A percentile compares a stretch with the other conserved stretches of the same genome.
These are phyloP conservation scores for Annulohypoxylon stygium DNA, from an alignment of 495 filamentous ascomycete species.

Conservation along the genomic window DNA sequence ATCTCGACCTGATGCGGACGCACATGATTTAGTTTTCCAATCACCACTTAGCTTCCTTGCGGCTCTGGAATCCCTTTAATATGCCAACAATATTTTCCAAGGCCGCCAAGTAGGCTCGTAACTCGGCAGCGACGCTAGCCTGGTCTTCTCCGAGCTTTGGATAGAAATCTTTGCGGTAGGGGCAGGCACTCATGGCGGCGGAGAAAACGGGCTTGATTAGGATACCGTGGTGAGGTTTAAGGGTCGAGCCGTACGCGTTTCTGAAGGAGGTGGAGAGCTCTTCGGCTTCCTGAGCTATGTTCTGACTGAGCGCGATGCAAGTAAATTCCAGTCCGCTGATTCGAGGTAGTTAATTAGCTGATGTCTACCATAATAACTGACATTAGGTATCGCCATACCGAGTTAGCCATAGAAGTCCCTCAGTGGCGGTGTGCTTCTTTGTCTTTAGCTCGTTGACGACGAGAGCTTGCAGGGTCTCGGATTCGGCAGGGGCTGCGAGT, in stretches of 20 bases:
- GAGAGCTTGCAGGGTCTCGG: constrained; percentile 83
- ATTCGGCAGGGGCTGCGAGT: constrained; percentile 79
- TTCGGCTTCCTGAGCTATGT: constrained; percentile 71
- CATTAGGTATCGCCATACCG: constrained; percentile 68
- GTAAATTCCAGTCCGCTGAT: constrained; percentile 93
- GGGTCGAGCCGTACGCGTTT: constrained; percentile 81
- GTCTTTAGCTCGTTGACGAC: constrained; percentile 86
- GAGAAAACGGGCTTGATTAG: constrained; percentile 89
- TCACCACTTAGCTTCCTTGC: constrained; percentile 80
- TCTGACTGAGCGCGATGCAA: constrained; percentile 81
- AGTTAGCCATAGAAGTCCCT: constrained; percentile 91
- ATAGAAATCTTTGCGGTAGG: constrained; percentile 93
- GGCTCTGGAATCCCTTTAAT: constrained; percentile 77
- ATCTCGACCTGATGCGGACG: background rate
- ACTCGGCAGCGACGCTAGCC: constrained; percentile 68
- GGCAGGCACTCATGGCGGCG: constrained; percentile 90
- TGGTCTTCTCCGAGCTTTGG: constrained; percentile 80
- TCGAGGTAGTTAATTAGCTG: constrained; percentile 19
- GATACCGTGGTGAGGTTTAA: constrained; percentile 91
- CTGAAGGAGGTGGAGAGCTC: constrained; percentile 92
- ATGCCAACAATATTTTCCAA: constrained; percentile 81
- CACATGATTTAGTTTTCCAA: background rate
- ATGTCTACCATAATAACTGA: background rate
- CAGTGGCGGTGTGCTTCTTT: constrained; percentile 85
- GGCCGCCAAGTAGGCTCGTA: constrained; percentile 77